Evolutionary conservation across 208 protist species (phyloP), one percentile per base, ranked within the genome.

Genomic region (Wallacemonas collosoma): DNA sequence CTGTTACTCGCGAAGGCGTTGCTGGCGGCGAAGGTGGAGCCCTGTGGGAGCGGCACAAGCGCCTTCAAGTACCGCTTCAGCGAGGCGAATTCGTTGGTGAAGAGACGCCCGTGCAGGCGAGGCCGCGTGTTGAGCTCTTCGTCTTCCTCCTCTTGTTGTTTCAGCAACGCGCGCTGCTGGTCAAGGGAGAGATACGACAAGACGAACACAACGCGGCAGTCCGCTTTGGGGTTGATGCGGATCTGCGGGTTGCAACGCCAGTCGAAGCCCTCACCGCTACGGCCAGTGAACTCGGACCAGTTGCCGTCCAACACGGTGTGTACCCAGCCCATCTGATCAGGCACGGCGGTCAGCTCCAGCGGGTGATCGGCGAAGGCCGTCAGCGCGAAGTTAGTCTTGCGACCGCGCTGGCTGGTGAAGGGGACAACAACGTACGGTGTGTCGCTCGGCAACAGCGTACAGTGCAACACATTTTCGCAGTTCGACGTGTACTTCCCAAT

Each of bases 211-310:
- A 91, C 84, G 44, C 88, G 89, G 67, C 89, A 93, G 50, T 84
- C 81, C 11, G 93, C 90, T 41, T 73, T 78, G 2, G 90, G 80
- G 41, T 68, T 70, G 40, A 97, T 48, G 63, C 58, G 75, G 26
- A 95, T 83, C 73, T 97, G 93, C 50, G 90, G 82, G 78, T 94
- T 95, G 85, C 90, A 94, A 67, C 93, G 90, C 93, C 93, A 97
- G 73, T 97, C 93, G 63, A 94, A 94, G 72, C 68, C 79, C 48
- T 94, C 89, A 47, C 82, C 90, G 43, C 82, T 76, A 60, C 84
- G 88, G n/a, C 90, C 93, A 12, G 81, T 97, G 69, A 93, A 93
- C 77, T 93, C 87, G 6, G 82, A 91, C 90, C 93, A 97, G 44
- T 64, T 76, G 26, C 93, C 93, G 70, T 93, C 82, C 53, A 97